Conservation (phyloP, 371 early-diverging fungal species). For the Zychaea mexicana region DNA sequence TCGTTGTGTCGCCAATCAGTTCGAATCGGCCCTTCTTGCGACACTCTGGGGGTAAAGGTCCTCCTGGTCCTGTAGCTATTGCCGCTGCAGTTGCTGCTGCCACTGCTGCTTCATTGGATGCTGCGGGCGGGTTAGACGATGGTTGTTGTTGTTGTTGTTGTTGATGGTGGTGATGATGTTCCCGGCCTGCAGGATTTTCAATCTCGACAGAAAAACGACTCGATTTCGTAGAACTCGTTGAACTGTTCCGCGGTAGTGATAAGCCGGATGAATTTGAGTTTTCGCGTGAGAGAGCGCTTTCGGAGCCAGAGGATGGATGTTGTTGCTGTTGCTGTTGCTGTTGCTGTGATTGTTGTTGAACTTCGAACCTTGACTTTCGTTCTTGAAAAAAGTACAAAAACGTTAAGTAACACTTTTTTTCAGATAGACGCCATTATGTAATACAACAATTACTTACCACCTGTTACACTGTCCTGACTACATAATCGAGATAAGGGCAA, state of each 20-base stretch:
- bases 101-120: not conserved
- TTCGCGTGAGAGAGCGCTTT: conserved; percentile 35
- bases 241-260: conserved; percentile 20
- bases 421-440: no score
- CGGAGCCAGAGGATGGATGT: conserved; percentile 7
- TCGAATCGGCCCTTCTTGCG: conserved; percentile 51
- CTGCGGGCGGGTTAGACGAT: not conserved
- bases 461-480: conserved; percentile 18
- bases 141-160: not conserved
- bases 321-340: conserved; percentile 4
- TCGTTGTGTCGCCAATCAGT: conserved; percentile 27
- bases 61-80: not conserved
- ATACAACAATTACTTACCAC: conserved; percentile 2
- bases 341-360: conserved; percentile 15
- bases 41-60: conserved; percentile 12
- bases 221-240: conserved; percentile 20
- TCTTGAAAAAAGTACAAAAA: not conserved
- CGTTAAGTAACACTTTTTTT: not conserved
- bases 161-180: not conserved
- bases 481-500: conserved; percentile 12
- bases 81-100: not conserved
- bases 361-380: conserved; percentile 26
- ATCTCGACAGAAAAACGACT: conserved; percentile 30
- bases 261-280: conserved; percentile 38
- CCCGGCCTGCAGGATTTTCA: conserved; percentile 10